Evolutionary conservation across 495 filamentous ascomycete genomes (phyloP).

Genomic region (Trichoderma asperelloides): DNA sequence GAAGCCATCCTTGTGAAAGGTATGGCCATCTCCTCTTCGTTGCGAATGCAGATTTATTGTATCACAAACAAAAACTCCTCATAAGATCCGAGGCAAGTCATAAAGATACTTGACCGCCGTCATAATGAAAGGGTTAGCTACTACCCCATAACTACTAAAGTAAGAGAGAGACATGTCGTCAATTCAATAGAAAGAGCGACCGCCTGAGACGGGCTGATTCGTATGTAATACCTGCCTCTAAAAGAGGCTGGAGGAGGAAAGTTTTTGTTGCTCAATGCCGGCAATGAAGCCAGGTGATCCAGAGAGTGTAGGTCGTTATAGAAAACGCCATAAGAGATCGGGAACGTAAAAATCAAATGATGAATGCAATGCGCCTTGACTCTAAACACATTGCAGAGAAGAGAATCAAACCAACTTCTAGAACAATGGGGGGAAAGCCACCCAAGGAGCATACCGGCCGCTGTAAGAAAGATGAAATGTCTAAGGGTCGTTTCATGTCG

Average conservation of each 20-base stretch:
- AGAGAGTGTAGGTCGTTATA: neutral
- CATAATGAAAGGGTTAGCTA: too few species aligned
- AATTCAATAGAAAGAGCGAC: too few species aligned
- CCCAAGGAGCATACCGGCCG: neutral
- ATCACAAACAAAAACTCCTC: neutral
- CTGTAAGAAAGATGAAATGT: conserved; percentile 14
- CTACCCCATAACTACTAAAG: too few species aligned
- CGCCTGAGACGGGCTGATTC: too few species aligned
- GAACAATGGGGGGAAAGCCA: neutral
- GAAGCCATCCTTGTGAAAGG: conserved; percentile 25
- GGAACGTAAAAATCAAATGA: conserved; percentile 12
- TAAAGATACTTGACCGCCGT: neutral
- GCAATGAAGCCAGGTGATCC: neutral
- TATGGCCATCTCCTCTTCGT: neutral
- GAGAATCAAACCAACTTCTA: conserved; percentile 2
- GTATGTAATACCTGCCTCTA: too few species aligned
- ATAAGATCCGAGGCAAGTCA: neutral
- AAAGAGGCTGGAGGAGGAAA: too few species aligned
- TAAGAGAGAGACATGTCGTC: too few species aligned
- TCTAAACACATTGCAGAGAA: neutral
- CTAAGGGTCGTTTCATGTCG: conserved; percentile 25
- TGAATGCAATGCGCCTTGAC: neutral
- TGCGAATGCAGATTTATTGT: conserved; percentile 13
- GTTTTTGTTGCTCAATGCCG: too few species aligned
- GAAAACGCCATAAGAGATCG: neutral